Evolutionary conservation across 768 basidiomycete species (phyloP), one percentile per base, ranked within the genome.

Genomic region (Psilocybe azurescens): DNA sequence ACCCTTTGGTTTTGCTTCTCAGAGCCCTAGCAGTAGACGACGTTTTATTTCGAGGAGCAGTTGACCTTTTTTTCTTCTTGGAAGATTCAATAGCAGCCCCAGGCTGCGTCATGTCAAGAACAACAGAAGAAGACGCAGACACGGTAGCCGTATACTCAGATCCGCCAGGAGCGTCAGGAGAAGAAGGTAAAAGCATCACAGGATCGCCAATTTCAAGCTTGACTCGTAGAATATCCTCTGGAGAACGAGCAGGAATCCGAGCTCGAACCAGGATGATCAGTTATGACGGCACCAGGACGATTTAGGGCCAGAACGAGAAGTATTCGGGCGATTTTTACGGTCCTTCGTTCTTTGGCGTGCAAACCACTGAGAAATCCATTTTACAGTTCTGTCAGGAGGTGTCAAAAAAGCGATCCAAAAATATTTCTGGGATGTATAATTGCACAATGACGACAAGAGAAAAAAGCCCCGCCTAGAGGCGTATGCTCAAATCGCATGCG

Each of bases 281-380:
- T 24, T 24, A 24, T 24, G 24, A 24, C 24, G 44, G 39, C 16
- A 3, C 46, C 53, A 30, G 48, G 14, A 16, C 2, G 63, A 57
- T 52, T 65, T 8, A 53, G 61, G 58, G 53, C 41, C 51, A 13
- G 49, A 18, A 44, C 10, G 10, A 29, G 49, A 5, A 44, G 41
- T 28, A 11, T 58, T 59, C 18, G 59, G 61, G 5, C 59, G 24
- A 14, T 65, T 62, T 57, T 63, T 71, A 24, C 70, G 67, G 8
- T 64, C 66, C 46, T 77, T 77, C 11, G 53, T 61, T 16, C 75
- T 63, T 55, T 73, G 71, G 8, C 75, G 72, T 48, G 63, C 64
- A 32, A 75, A 75, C 77, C 77, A 79, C 32, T 72, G 70, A 32
- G 63, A 55, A 20, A 79, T 77, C 78, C 78, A 78, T 62, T 72